Conservation (phyloP, 148 eudicot genomes). For the Vaccinium corymbosum region DNA sequence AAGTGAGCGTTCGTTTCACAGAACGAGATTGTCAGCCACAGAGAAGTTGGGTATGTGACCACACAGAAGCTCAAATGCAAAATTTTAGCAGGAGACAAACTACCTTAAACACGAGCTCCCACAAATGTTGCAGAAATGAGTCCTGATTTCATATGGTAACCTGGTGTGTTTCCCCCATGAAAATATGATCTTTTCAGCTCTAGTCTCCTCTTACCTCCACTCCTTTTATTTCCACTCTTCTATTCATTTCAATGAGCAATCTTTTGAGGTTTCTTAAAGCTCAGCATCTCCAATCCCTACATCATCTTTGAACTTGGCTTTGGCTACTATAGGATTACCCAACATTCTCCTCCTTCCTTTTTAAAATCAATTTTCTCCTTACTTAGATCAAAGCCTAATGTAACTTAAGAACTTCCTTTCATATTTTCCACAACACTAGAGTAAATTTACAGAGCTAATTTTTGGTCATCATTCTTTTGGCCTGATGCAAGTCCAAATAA, state of each 20-base stretch:
- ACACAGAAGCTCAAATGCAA: neutral
- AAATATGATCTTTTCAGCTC: neutral
- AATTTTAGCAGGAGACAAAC: neutral
- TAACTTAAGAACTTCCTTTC: neutral
- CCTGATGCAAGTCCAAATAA: neutral
- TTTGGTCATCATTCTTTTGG: neutral
- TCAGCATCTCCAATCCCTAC: neutral
- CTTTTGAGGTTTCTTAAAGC: neutral
- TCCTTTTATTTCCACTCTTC: neutral
- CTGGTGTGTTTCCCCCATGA: neutral
- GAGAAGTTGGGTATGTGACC: neutral
- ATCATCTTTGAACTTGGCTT: neutral
- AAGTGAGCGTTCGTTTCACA: neutral
- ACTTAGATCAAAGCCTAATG: neutral
- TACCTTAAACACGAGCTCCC: neutral
- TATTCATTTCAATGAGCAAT: neutral
- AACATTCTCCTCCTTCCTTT: neutral
- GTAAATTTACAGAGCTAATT: neutral
- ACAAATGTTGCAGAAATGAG: neutral
- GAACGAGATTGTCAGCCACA: neutral
- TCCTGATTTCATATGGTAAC: neutral
- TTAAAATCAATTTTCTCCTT: neutral
- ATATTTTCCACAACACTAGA: neutral
- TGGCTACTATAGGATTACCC: neutral
- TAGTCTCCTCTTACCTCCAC: slow-evolving; percentile 1